These are phyloP conservation scores for Aureobasidium sp. DNA, from an alignment of 2,329 filamentous ascomycete genomes.

Conservation along the genomic window DNA sequence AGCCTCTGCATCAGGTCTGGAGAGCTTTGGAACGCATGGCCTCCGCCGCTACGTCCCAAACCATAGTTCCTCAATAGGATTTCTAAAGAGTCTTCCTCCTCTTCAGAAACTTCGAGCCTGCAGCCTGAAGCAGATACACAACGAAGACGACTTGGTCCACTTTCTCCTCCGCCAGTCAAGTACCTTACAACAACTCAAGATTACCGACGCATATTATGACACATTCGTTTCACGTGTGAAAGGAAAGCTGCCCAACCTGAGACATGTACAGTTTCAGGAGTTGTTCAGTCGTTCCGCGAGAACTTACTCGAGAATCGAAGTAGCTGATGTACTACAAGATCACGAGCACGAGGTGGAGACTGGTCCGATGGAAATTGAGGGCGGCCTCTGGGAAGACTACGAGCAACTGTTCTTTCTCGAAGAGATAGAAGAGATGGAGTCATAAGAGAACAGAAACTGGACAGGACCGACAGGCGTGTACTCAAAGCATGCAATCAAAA, in stretches of 20 bases:
- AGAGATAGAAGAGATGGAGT: too few relatives aligned
- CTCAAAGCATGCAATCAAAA: too few relatives aligned
- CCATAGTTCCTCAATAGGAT: background rate
- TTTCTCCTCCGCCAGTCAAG: background rate
- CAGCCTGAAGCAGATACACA: background rate
- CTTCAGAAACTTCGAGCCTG: background rate
- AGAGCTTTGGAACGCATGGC: background rate
- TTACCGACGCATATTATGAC: background rate
- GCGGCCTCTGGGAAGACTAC: background rate
- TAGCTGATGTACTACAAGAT: background rate
- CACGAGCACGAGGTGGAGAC: background rate
- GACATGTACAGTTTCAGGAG: background rate
- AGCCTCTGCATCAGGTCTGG: background rate
- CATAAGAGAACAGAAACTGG: too few relatives aligned
- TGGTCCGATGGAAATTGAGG: background rate
- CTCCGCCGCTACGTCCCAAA: accelerated
- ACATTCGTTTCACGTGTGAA: background rate
- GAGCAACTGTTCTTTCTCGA: background rate
- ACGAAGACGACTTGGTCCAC: background rate
- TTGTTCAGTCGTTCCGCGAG: too few relatives aligned
- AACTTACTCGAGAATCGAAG: too few relatives aligned
- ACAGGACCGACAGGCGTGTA: too few relatives aligned
- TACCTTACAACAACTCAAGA: background rate
- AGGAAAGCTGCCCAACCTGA: background rate
- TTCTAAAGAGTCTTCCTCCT: background rate